Evolutionary conservation across 1,139 yeast genomes (phyloP).

Genomic region (Meyerozyma smithsonii): DNA sequence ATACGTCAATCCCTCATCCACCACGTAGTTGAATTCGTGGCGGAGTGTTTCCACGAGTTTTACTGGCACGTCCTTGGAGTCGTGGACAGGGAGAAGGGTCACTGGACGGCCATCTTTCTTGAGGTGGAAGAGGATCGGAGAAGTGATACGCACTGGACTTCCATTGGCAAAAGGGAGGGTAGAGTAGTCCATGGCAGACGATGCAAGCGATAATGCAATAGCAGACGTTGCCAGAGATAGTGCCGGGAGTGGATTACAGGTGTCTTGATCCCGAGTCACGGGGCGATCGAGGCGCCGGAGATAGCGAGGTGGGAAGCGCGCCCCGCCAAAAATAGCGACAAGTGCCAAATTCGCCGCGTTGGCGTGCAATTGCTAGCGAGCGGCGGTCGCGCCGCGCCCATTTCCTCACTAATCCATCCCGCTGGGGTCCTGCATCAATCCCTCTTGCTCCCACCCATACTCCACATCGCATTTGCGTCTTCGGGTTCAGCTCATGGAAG

Average conservation of each 20-base stretch:
- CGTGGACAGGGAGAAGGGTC: conserved; percentile 32
- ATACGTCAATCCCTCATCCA: conserved; percentile 50
- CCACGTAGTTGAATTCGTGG: conserved; percentile 39
- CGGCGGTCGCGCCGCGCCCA: too few relatives aligned
- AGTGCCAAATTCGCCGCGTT: too few relatives aligned
- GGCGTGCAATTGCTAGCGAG: too few relatives aligned
- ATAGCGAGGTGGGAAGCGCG: too few relatives aligned
- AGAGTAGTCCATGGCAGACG: neutral
- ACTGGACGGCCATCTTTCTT: conserved; percentile 26
- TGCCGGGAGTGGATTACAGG: too few relatives aligned
- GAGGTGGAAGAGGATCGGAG: conserved; percentile 24
- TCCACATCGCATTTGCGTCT: neutral
- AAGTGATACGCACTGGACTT: conserved; percentile 15
- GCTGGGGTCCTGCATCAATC: too few relatives aligned
- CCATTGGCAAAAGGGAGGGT: conserved; percentile 34
- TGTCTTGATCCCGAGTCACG: too few relatives aligned
- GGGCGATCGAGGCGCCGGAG: too few relatives aligned
- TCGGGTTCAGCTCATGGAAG: conserved; percentile 7
- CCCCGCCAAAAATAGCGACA: too few relatives aligned
- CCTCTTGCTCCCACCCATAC: neutral
- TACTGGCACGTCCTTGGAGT: conserved; percentile 27
- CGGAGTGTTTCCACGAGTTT: conserved; percentile 28
- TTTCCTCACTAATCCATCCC: too few relatives aligned
- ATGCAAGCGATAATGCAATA: neutral
- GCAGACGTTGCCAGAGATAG: too few relatives aligned